Base-by-base conservation (phyloP, 306 rosid species). In the Rosa rugosa region DNA sequence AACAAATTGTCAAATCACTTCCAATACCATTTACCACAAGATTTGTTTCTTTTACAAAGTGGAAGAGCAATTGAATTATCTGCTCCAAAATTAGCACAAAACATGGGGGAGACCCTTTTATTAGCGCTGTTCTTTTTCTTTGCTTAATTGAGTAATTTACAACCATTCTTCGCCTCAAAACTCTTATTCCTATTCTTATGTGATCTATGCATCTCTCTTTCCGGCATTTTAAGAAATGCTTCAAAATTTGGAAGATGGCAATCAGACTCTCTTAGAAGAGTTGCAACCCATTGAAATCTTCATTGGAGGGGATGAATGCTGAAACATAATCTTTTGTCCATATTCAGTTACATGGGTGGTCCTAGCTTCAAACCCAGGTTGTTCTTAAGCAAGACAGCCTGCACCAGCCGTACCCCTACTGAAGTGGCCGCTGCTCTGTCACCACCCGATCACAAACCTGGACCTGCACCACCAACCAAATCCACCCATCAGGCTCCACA, bases 351-450 rank as follows among this genome's bases (percentile, higher is more conserved):
- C 79, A 13, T 93, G 88, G 23, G 94, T 88, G 94, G 97, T 83
- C 90, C 86, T 67, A 90, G 85, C 85, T 89, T 89, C 85, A 92
- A 80, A 27, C 96, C 97, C 93, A 92, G 96, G 78, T 93, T 86
- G 78, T 75, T 93, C 45, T 81, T 90, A 75, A 85, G 68, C 2
- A 90, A 4, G 94, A 75, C 64, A 57, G 31, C 62, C 97, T 80
- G 7, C 86, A 89, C 72, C 88, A 72, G 10, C 97, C 97, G 22
- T 87, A 92, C 4, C 93, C 93, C 20, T 14, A 54, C 62, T 54
- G 9, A n/a, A 57, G 13, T 22, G 54, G 54, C 20, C 8, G 5
- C 63, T n/a, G 5, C 31, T 9, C 64, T 22, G 63, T 6, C 23
- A 20, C 60, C 60, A 20, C 20, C 60, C 10, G 13, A 8, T 22